Evolutionary conservation across 805 yeast species (phyloP), one percentile per base, ranked within the genome.

Genomic region (Yarrowia hollandica): DNA sequence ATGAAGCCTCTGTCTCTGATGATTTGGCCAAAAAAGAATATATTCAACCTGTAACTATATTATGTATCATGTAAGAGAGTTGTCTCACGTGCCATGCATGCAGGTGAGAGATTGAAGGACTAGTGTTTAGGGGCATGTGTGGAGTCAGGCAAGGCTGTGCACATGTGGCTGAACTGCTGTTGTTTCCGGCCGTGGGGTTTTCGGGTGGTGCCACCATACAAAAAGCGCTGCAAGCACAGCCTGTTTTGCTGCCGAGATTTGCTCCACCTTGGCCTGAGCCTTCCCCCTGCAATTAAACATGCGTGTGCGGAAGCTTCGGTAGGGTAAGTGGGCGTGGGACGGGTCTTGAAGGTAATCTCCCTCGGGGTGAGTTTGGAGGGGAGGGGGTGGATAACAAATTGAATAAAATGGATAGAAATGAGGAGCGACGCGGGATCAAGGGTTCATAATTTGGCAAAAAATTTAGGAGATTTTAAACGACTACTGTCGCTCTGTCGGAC

Each of bases 11-110:
- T n/a, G n/a, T n/a, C n/a, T n/a, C n/a, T n/a, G n/a, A n/a, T n/a
- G n/a, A n/a, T n/a, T n/a, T n/a, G n/a, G n/a, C n/a, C n/a, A n/a
- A n/a, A n/a, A n/a, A 33, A n/a, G 37, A 33, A 33, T 33, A 33
- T 33, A 33, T 33, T n/a, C 30, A 38, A 22, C 21, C 42, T 38
- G 25, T n/a, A 38, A 38, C 42, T 38, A 38, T 38, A 38, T 38
- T 38, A 38, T 38, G 42, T 38, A 38, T 38, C 16, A 23, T 22
- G 42, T 38, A 7, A 38, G 42, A 38, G 42, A 38, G 10, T 22
- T 21, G 42, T 38, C 42, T 38, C 42, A 38, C 42, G 42, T 38
- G 42, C 41, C 41, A n/a, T 22, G 42, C 42, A 22, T 38, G 42
- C 28, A 22, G 42, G 42, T 38, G 5, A 19, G 28, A 22, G 21